Evolutionary conservation across 805 yeast genomes (phyloP).

Genomic region (Torulaspora indica): DNA sequence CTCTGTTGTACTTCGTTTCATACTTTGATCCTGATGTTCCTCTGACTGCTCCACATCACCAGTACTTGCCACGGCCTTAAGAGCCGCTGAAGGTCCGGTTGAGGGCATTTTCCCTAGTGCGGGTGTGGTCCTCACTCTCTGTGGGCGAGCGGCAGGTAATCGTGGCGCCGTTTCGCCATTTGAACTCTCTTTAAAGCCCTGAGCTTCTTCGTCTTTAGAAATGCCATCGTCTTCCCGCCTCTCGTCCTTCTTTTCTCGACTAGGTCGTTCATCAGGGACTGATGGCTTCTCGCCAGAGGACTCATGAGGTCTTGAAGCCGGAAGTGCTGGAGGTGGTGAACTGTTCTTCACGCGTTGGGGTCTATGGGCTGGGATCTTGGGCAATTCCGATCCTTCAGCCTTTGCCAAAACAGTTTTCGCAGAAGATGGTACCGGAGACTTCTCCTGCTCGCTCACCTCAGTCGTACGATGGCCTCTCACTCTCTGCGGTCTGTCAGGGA

Average conservation of each 20-base stretch:
- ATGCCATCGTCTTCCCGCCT: not conserved
- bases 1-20: slow-evolving; percentile 10
- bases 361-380: not conserved
- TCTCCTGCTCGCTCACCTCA: not conserved
- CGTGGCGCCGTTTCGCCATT: slow-evolving; percentile 1
- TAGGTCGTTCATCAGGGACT: not conserved
- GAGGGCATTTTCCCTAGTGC: slow-evolving; percentile 12
- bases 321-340: not conserved
- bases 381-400: slow-evolving; percentile 1
- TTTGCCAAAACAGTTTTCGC: not conserved
- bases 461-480: slow-evolving; percentile 3
- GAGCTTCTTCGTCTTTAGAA: not conserved
- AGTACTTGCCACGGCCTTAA: slow-evolving; percentile 5
- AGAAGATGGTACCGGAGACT: not conserved
- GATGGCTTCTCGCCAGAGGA: not conserved
- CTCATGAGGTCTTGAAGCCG: not conserved
- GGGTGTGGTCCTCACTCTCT: slow-evolving; percentile 9
- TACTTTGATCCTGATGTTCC: slow-evolving; percentile 11
- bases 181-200: not conserved
- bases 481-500: slow-evolving; percentile 34
- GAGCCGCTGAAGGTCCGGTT: slow-evolving; percentile 10
- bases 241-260: not conserved
- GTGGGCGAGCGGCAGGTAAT: slow-evolving; percentile 23
- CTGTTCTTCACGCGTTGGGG: slow-evolving; percentile 1
- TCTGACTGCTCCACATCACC: slow-evolving; percentile 7